A percentile compares a stretch with the other conserved stretches of the same genome.
Evolutionary conservation across 768 basidiomycete species (phyloP).

Genomic region (Jaapia argillacea): DNA sequence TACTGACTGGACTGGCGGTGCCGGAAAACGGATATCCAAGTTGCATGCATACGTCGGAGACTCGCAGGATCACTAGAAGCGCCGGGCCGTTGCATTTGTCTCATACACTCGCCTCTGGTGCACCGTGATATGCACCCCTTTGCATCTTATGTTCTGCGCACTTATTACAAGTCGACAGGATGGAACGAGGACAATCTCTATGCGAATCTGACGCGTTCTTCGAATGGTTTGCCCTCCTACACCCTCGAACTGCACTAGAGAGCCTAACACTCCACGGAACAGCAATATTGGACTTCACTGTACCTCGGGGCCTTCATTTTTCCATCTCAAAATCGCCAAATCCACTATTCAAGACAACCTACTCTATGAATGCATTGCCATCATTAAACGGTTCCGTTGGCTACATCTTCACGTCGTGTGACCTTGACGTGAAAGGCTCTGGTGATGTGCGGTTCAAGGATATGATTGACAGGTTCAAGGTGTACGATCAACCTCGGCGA

Average conservation of each 20-base stretch:
- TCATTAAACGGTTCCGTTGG: constrained; percentile 88
- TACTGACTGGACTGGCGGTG: too few species aligned
- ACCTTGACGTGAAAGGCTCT: constrained; percentile 61
- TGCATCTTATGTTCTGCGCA: constrained; percentile 78
- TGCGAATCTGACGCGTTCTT: constrained; percentile 81
- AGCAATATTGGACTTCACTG: constrained; percentile 89
- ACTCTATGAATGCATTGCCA: constrained; percentile 88
- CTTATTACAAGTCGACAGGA: constrained; percentile 85
- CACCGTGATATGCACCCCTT: constrained; percentile 63
- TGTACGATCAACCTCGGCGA: constrained; percentile 71
- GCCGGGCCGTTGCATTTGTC: too few species aligned
- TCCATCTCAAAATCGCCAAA: constrained; percentile 86
- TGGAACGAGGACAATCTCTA: constrained; percentile 98
- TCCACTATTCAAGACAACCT: constrained; percentile 79
- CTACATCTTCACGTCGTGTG: constrained; percentile 88
- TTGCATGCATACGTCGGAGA: too few species aligned
- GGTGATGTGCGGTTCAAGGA: constrained; percentile 75
- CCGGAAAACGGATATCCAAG: too few species aligned
- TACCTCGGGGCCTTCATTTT: constrained; percentile 73
- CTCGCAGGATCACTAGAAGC: too few species aligned
- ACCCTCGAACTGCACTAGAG: constrained; percentile 3
- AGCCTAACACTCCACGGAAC: constrained; percentile 8
- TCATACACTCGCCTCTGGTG: too few species aligned
- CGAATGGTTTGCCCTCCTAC: constrained; percentile 46
- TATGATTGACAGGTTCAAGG: constrained; percentile 81